Percentiles rank a stretch among this genome's conserved stretches.
phyloP scores from a whole-genome alignment of 345 rosid genomes.

The Rhizophora mangle region DNA sequence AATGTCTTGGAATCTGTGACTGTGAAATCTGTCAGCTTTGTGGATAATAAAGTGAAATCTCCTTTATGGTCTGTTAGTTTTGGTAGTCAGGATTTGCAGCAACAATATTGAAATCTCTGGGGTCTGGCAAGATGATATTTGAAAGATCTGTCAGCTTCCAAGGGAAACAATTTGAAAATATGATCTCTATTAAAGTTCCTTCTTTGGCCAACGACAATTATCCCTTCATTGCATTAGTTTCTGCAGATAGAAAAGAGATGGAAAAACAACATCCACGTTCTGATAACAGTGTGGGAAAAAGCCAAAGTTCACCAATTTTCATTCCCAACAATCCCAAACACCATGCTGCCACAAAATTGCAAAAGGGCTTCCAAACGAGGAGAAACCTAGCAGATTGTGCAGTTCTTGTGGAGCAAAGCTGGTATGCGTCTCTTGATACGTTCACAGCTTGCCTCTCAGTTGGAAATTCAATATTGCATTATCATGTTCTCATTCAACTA shows the following conservation, averaged over 20 bases:
- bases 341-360: constrained; percentile 77
- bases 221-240: no score
- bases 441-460: background rate
- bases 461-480: background rate
- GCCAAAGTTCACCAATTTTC: constrained; percentile 30
- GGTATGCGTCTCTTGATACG: constrained; percentile 37
- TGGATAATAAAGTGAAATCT: constrained; percentile 57
- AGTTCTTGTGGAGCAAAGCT: constrained; percentile 82
- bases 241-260: background rate
- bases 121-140: constrained; percentile 62
- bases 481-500: constrained; percentile 21
- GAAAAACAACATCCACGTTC: constrained; percentile 17
- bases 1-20: constrained; percentile 57
- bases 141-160: constrained; percentile 82
- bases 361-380: constrained; percentile 91
- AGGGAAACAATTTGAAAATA: constrained; percentile 48
- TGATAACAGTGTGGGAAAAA: constrained; percentile 8
- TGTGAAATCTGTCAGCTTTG: constrained; percentile 75
- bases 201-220: no score
- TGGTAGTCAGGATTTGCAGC: constrained; percentile 49
- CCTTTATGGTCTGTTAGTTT: constrained; percentile 64
- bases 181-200: constrained; percentile 35
- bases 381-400: constrained; percentile 96
- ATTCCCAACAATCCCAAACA: constrained; percentile 64
- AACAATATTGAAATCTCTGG: constrained; percentile 52